These are phyloP conservation scores for Parafenestella ontariensis DNA, from an alignment of 2,329 filamentous ascomycete species.

Conservation along the genomic window DNA sequence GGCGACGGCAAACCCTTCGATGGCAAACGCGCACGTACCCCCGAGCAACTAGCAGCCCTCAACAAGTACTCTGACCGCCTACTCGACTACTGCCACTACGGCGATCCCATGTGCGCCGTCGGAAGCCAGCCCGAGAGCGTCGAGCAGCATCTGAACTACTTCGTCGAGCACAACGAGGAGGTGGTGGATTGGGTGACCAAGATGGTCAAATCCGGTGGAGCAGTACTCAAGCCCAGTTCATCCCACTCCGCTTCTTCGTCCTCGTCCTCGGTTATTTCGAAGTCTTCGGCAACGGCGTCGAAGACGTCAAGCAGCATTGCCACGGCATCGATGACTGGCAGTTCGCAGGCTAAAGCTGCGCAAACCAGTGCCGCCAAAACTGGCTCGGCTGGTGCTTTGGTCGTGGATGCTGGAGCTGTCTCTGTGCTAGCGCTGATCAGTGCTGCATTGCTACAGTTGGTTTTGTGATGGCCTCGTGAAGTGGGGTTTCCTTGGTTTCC, in stretches of 20 bases:
- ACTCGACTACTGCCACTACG: slow-evolving; percentile 68
- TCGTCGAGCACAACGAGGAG: slow-evolving; percentile 38
- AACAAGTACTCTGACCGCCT: slow-evolving; percentile 51
- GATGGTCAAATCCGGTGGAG: slow-evolving; percentile 21
- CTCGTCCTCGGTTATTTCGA: slow-evolving; percentile 7
- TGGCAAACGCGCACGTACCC: slow-evolving; percentile 28
- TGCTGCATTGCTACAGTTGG: neutral
- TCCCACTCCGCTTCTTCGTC: neutral
- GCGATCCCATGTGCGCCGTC: slow-evolving; percentile 68
- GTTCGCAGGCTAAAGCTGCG: slow-evolving; percentile 9
- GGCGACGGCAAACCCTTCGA: slow-evolving; percentile 30
- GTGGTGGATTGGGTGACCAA: slow-evolving; percentile 25
- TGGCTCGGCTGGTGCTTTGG: neutral
- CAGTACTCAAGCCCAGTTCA: slow-evolving; percentile 11
- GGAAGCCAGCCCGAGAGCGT: slow-evolving; percentile 61
- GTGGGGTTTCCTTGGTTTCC: neutral
- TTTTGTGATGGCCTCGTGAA: neutral
- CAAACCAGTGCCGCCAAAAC: slow-evolving; percentile 6
- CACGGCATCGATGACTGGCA: slow-evolving; percentile 10
- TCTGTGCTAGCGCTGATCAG: neutral
- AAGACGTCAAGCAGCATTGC: neutral
- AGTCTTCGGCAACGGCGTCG: slow-evolving; percentile 5
- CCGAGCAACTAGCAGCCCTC: slow-evolving; percentile 22
- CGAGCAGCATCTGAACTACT: slow-evolving; percentile 66
- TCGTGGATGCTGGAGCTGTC: neutral